These are phyloP conservation scores for Ceratobasidium sp. DNA, from an alignment of 1,284 basidiomycete species.

Conservation along the genomic window DNA sequence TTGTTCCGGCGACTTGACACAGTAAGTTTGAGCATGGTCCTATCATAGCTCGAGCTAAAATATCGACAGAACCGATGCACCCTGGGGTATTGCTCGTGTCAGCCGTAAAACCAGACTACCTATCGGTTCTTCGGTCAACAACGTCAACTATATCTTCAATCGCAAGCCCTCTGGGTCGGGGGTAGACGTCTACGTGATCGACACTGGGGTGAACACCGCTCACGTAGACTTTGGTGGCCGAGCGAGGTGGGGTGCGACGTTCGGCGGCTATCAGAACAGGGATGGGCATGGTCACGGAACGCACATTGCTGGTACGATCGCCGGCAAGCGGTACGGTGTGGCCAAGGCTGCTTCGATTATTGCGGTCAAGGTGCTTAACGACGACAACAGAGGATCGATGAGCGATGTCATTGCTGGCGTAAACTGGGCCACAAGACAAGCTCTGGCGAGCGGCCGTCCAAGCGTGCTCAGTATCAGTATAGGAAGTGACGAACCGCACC, in stretches of 20 bases:
- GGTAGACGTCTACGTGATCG: conserved; percentile 60
- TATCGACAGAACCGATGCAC: conserved; percentile 14
- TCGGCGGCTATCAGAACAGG: conserved; percentile 55
- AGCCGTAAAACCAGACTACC: conserved; percentile 17
- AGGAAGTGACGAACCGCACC: conserved; percentile 19
- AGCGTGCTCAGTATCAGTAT: conserved; percentile 43
- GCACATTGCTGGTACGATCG: conserved; percentile 52
- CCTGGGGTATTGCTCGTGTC: conserved; percentile 30
- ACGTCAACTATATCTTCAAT: conserved; percentile 3
- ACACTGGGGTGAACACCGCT: conserved; percentile 61
- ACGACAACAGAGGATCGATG: conserved; percentile 93
- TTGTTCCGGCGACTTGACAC: background rate
- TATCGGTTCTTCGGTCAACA: background rate
- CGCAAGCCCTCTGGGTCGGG: conserved; percentile 53
- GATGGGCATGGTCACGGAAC: conserved; percentile 41
- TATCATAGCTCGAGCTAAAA: too few relatives aligned
- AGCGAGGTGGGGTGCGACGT: conserved; percentile 61
- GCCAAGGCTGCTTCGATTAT: conserved; percentile 92
- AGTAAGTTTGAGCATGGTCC: conserved; percentile 1
- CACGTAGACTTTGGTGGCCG: conserved; percentile 66
- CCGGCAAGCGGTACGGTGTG: conserved; percentile 81
- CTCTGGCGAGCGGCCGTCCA: conserved; percentile 32
- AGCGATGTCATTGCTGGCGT: conserved; percentile 52
- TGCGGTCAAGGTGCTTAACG: conserved; percentile 97
- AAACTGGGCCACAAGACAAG: conserved; percentile 33